These are phyloP conservation scores for Microbotryum scabiosae DNA, from an alignment of 1,284 basidiomycete genomes.

Conservation along the genomic window DNA sequence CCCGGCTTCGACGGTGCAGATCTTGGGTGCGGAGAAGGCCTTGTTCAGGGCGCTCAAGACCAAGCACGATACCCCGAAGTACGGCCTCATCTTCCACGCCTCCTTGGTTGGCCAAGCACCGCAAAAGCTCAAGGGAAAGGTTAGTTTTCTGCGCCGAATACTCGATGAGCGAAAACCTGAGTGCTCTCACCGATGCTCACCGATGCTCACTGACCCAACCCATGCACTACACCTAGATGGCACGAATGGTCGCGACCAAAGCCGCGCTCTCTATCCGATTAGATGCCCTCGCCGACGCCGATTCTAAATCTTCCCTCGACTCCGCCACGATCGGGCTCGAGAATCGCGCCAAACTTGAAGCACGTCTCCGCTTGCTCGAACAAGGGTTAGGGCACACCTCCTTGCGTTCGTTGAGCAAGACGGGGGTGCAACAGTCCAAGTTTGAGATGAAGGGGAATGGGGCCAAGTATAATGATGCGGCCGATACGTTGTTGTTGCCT, in stretches of 20 bases:
- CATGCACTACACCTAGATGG: conserved; percentile 57
- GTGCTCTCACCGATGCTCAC: too few species aligned
- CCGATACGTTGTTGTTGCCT: conserved; percentile 55
- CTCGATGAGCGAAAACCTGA: background rate
- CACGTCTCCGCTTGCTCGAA: conserved; percentile 81
- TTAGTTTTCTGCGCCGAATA: conserved; percentile 35
- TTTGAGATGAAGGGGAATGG: conserved; percentile 67
- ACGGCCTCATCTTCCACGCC: conserved; percentile 50
- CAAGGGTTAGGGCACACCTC: conserved; percentile 61
- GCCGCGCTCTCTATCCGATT: conserved; percentile 92
- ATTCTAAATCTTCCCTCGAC: conserved; percentile 74
- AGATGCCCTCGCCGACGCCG: conserved; percentile 86
- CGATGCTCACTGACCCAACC: too few species aligned
- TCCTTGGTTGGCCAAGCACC: conserved; percentile 95
- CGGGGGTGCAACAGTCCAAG: conserved; percentile 55
- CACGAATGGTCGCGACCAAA: conserved; percentile 98
- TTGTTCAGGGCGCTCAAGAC: conserved; percentile 96
- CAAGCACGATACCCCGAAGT: conserved; percentile 94
- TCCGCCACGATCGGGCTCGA: conserved; percentile 76
- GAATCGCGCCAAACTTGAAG: conserved; percentile 90
- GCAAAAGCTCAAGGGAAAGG: conserved; percentile 96
- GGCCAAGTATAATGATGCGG: conserved; percentile 70
- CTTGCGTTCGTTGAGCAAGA: conserved; percentile 38
- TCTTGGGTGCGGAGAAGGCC: conserved; percentile 96
- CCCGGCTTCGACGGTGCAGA: conserved; percentile 96